Conservation (phyloP, 106 monocot species). For the Acorus gramineus region DNA sequence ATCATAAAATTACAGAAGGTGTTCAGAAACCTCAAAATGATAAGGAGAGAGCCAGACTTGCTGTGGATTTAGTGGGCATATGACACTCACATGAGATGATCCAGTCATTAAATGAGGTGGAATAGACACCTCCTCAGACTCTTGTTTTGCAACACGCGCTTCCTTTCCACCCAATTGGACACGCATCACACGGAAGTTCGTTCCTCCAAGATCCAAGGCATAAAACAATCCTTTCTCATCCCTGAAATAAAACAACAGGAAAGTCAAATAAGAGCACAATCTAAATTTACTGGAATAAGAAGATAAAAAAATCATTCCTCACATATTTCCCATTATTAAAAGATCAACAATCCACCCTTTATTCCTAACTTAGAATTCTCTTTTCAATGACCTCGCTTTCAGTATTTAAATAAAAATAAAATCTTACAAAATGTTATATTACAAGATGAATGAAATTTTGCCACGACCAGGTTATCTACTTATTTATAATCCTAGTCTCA, state of each 20-base stretch:
- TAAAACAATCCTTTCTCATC: constrained; percentile 80
- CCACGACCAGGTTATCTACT: too few relatives aligned
- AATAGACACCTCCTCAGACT: constrained; percentile 63
- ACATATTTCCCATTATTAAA: too few relatives aligned
- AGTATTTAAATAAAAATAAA: too few relatives aligned
- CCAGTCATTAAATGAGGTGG: constrained; percentile 81
- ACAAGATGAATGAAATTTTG: too few relatives aligned
- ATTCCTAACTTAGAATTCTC: too few relatives aligned
- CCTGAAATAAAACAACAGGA: constrained; percentile 19
- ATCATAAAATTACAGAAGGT: constrained; percentile 5
- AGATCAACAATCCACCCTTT: too few relatives aligned
- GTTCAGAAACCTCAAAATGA: neutral
- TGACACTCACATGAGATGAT: neutral
- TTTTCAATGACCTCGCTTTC: too few relatives aligned
- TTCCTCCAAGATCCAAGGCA: constrained; percentile 92
- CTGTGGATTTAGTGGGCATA: neutral
- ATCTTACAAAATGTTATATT: too few relatives aligned
- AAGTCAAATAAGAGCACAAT: neutral
- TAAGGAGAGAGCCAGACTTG: too few relatives aligned
- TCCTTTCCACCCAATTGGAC: constrained; percentile 74
- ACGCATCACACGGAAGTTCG: constrained; percentile 78
- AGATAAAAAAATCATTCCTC: neutral
- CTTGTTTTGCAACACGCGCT: constrained; percentile 48
- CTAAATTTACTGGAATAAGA: neutral
- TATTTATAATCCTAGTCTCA: too few relatives aligned